Conservation (phyloP, 75 land plant species). For the Cryptomeria japonica region DNA sequence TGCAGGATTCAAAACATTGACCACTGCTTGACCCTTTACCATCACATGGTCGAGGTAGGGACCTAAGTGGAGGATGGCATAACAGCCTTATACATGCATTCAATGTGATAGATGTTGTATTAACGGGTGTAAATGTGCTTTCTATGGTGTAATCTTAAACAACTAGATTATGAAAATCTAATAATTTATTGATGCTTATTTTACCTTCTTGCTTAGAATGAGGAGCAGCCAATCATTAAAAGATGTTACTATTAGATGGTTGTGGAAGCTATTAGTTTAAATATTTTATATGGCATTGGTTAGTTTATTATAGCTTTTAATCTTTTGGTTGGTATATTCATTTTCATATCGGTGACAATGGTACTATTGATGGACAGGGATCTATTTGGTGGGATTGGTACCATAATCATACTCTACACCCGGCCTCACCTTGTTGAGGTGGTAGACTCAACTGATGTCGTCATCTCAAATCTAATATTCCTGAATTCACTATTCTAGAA, state of each 20-base stretch:
- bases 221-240: background rate
- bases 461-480: conserved; percentile 69
- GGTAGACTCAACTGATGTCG: conserved; percentile 52
- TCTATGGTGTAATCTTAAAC: background rate
- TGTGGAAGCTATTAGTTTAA: no score
- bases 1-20: conserved; percentile 71
- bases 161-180: background rate
- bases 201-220: background rate
- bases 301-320: background rate
- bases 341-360: conserved; percentile 84
- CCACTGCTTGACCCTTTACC: conserved; percentile 77
- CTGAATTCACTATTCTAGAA: conserved; percentile 80
- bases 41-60: conserved; percentile 80
- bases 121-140: conserved; percentile 63
- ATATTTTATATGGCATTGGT: background rate
- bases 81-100: conserved; percentile 63
- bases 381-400: conserved; percentile 74
- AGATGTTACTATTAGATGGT: background rate
- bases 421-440: conserved; percentile 77
- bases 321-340: background rate
- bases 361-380: conserved; percentile 89
- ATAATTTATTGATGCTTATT: background rate
- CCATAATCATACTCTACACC: conserved; percentile 40
- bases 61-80: conserved; percentile 71
- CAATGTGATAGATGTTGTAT: conserved; percentile 71